Evolutionary conservation across 768 basidiomycete species (phyloP).

Genomic region (Pleurotus citrinopileatus): DNA sequence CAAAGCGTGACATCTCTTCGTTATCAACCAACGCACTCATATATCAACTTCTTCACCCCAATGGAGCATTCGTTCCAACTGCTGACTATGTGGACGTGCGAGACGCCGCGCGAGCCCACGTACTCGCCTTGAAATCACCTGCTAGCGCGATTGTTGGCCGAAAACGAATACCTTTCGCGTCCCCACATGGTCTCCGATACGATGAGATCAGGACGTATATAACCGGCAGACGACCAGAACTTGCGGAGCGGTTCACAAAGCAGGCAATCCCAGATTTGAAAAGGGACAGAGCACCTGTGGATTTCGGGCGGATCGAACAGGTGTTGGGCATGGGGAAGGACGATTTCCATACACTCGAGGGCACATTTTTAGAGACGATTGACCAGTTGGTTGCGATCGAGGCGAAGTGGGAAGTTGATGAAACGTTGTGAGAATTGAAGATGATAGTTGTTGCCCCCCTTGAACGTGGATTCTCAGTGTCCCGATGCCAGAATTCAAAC

Average conservation of each 20-base stretch:
- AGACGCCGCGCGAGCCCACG: constrained; percentile 32
- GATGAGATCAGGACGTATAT: constrained; percentile 22
- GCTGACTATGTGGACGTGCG: constrained; percentile 31
- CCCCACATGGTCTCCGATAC: constrained; percentile 24
- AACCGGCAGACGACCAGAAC: constrained; percentile 24
- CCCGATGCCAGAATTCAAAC: too few relatives aligned
- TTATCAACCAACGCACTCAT: constrained; percentile 27
- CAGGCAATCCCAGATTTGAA: constrained; percentile 15
- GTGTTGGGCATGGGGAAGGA: constrained; percentile 28
- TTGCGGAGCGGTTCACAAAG: constrained; percentile 25
- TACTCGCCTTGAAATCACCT: constrained; percentile 25
- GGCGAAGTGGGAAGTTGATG: too few relatives aligned
- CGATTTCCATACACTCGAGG: constrained; percentile 27
- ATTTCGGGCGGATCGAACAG: constrained; percentile 27
- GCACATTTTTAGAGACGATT: constrained; percentile 30
- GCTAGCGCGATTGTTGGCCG: constrained; percentile 24
- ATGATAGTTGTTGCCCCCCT: too few relatives aligned
- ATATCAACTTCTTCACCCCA: constrained; percentile 25
- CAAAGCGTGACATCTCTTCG: constrained; percentile 19
- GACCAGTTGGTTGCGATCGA: constrained; percentile 18
- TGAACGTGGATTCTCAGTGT: too few relatives aligned
- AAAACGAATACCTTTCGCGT: constrained; percentile 30
- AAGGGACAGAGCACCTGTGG: constrained; percentile 22
- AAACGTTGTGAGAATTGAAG: too few relatives aligned
- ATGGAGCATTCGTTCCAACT: constrained; percentile 20